Conservation (phyloP, 2,329 filamentous ascomycete species). For the Aspergillus calidoustus region DNA sequence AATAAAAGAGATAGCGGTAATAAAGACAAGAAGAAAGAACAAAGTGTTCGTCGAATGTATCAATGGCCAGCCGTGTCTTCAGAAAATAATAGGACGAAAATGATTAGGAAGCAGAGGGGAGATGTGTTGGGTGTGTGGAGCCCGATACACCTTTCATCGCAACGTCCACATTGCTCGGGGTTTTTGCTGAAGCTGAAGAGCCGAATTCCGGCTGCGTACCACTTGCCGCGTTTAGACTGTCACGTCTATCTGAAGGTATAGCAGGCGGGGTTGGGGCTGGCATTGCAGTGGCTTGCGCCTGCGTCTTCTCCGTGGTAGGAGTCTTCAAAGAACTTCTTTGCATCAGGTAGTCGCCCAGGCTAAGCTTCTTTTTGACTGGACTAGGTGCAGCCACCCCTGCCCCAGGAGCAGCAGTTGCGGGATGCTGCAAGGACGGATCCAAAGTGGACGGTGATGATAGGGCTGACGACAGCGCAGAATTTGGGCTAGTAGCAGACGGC, state of each 20-base stretch:
- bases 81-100: constrained; percentile 9
- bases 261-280: constrained; percentile 32
- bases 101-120: constrained; percentile 34
- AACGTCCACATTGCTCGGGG: constrained; percentile 31
- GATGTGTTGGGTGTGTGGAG: constrained; percentile 32
- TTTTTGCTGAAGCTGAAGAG: constrained; percentile 26
- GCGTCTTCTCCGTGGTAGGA: constrained; percentile 48
- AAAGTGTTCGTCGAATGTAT: constrained; percentile 12
- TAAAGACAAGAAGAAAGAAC: constrained; percentile 20
- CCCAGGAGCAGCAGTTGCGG: constrained; percentile 27
- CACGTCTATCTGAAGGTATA: constrained; percentile 23
- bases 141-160: constrained; percentile 39
- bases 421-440: constrained; percentile 32
- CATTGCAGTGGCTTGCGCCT: constrained; percentile 31
- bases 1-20: constrained; percentile 19
- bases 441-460: constrained; percentile 34
- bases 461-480: constrained; percentile 35
- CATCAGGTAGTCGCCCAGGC: constrained; percentile 54
- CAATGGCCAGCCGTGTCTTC: constrained; percentile 16
- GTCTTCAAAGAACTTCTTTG: constrained; percentile 47
- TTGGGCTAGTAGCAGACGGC: constrained; percentile 33
- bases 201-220: constrained; percentile 19
- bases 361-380: constrained; percentile 56
- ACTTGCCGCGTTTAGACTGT: constrained; percentile 19
- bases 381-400: constrained; percentile 48